Base-by-base conservation (phyloP, 164 flowering plant genomes). In the Malania oleifera region DNA sequence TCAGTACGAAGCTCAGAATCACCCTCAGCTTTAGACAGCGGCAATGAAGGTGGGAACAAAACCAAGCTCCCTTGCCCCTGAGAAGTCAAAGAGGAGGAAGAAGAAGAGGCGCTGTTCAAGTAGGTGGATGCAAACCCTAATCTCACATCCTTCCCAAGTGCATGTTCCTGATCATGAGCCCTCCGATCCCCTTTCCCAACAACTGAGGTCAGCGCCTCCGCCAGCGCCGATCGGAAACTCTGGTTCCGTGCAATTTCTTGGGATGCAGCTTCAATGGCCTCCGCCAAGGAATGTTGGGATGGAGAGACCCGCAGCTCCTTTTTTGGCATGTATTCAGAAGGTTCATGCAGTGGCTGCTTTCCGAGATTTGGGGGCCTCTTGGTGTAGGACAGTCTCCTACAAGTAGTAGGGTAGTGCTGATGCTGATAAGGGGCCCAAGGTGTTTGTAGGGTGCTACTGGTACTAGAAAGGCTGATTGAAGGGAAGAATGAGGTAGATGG, bases 221-320 rank as follows among this genome's bases (percentile, higher is more conserved):
- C 80, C 24, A 81, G 29, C 2, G 54, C 78, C 1, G 86, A 68
- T 38, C 53, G 71, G 43, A 81, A 73, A 55, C 67, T 73, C 0
- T 83, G 86, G 59, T 79, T 73, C 2, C 78, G 54, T 0, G 74
- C 64, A 18, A 81, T 67, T 14, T 71, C 82, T 51, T 75, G 71
- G 13, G 82, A 77, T 34, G 73, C 73, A 18, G 63, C 49, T 3
- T 60, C 59, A 22, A 81, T 26, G 11, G 80, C 69, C 29, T 79
- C 83, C 22, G 86, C 59, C 47, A 75, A 57, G 19, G 55, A 29
- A 34, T 68, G 73, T 35, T 70, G 76, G 23, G 73, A 48, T 26
- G 48, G 61, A 25, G 23, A 23, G 19, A 15, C 11, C 40, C 28
- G 3, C 20, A 56, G 61, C 19, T 19, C 25, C 41, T 34, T 60